These are phyloP conservation scores for Xylaria acuta DNA, from an alignment of 495 filamentous ascomycete genomes.

Conservation along the genomic window DNA sequence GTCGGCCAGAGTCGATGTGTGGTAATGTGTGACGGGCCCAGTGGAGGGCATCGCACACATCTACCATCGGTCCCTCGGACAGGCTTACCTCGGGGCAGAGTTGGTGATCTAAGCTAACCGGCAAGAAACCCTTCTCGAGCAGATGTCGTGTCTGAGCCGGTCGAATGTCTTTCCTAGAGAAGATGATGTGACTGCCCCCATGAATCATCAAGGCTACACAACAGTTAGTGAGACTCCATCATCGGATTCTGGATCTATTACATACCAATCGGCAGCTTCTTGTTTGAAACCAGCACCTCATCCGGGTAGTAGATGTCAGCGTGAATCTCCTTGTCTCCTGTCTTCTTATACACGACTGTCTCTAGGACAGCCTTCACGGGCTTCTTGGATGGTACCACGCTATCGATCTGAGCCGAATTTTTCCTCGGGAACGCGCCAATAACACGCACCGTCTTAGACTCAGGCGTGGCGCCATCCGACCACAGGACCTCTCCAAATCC, in stretches of 20 bases:
- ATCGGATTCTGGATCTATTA: not conserved
- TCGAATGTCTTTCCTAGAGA: slow-evolving; percentile 54
- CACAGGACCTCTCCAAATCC: slow-evolving; percentile 57
- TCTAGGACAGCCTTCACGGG: slow-evolving; percentile 30
- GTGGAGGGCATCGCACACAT: slow-evolving; percentile 52
- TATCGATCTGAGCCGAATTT: not conserved
- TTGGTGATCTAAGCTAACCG: slow-evolving; percentile 62
- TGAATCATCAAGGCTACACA: slow-evolving; percentile 62
- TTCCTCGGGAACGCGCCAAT: slow-evolving; percentile 26
- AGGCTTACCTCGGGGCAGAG: slow-evolving; percentile 61
- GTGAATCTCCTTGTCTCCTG: slow-evolving; percentile 36
- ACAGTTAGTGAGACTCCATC: not conserved
- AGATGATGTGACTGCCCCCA: slow-evolving; percentile 59
- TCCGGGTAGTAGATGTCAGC: slow-evolving; percentile 57
- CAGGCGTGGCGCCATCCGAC: slow-evolving; percentile 47
- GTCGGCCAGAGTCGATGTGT: slow-evolving; percentile 30
- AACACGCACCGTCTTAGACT: slow-evolving; percentile 40
- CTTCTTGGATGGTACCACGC: not conserved
- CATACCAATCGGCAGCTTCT: slow-evolving; percentile 34
- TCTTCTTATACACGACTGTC: slow-evolving; percentile 45
- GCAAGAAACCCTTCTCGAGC: slow-evolving; percentile 52
- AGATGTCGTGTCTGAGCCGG: slow-evolving; percentile 50
- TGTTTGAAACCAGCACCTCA: not conserved
- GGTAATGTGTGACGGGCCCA: slow-evolving; percentile 56
- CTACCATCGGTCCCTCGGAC: slow-evolving; percentile 57